These are phyloP conservation scores for Antitrichia curtipendula DNA, from an alignment of 225 moss, liverwort and hornwort genomes.

Conservation along the genomic window DNA sequence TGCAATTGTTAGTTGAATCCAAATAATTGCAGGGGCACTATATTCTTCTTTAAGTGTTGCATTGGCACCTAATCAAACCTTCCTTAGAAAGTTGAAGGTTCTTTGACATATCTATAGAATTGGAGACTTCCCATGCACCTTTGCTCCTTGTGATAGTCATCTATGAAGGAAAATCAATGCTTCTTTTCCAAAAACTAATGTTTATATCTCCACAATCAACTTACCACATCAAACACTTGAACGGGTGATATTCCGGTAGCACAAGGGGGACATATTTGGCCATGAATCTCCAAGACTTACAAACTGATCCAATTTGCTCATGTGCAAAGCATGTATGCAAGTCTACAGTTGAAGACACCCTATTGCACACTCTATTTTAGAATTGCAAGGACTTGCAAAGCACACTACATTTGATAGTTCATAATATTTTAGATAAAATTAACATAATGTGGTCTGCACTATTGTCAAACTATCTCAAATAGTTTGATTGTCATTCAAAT, in stretches of 20 bases:
- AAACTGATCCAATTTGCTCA: background rate
- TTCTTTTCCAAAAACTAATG: fast-evolving
- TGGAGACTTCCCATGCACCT: background rate
- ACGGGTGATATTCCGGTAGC: fast-evolving
- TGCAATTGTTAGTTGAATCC: background rate
- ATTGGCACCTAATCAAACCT: background rate
- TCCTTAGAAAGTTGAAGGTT: fast-evolving
- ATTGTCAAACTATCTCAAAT: background rate
- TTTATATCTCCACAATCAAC: background rate
- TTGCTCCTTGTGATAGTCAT: background rate
- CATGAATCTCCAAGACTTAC: background rate
- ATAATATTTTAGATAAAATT: background rate
- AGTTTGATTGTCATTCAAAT: background rate
- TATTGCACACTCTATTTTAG: background rate
- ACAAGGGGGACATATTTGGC: fast-evolving
- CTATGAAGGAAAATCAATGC: background rate
- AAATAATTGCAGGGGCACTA: fast-evolving
- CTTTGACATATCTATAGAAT: background rate
- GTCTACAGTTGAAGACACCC: background rate
- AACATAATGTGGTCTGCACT: background rate
- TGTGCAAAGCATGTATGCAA: background rate
- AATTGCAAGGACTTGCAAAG: background rate
- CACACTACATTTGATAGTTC: background rate
- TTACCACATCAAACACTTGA: background rate
- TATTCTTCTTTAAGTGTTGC: background rate